A percentile compares a stretch with the other conserved stretches of the same genome.
Conservation (phyloP, 2,329 filamentous ascomycete genomes). For the Bipolaris oryzae region DNA sequence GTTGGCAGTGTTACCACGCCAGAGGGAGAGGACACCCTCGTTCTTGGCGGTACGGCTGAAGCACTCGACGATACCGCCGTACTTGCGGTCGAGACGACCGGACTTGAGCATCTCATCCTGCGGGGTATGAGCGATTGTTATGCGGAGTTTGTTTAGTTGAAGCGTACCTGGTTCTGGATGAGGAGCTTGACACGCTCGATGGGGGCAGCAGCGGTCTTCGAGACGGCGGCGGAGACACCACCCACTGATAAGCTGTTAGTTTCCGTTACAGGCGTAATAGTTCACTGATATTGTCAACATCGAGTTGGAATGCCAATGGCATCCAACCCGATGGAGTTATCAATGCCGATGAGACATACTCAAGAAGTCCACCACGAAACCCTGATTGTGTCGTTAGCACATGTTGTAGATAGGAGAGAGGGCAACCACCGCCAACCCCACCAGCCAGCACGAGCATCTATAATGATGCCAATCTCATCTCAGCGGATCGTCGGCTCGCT, state of each 20-base stretch:
- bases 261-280: slow-evolving; percentile 18
- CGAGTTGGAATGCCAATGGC: slow-evolving; percentile 31
- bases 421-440: slow-evolving; percentile 22
- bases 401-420: slow-evolving; percentile 25
- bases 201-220: slow-evolving; percentile 99
- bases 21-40: slow-evolving; percentile 94
- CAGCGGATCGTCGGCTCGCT: slow-evolving; percentile 21
- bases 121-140: slow-evolving; percentile 29
- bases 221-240: slow-evolving; percentile 99
- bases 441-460: slow-evolving; percentile 26
- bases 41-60: slow-evolving; percentile 88
- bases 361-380: slow-evolving; percentile 98
- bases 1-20: slow-evolving; percentile 99
- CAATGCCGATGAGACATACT: slow-evolving; percentile 69
- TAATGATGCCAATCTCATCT: slow-evolving; percentile 30
- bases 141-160: slow-evolving; percentile 33
- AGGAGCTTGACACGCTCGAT: slow-evolving; percentile 99
- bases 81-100: slow-evolving; percentile 97
- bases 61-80: slow-evolving; percentile 91
- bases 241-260: slow-evolving; percentile 71
- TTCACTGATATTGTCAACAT: slow-evolving; percentile 16
- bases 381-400: slow-evolving; percentile 58
- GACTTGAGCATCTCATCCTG: slow-evolving; percentile 99
- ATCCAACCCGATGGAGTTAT: slow-evolving; percentile 25
- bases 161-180: slow-evolving; percentile 98